Base-by-base conservation (phyloP, 306 rosid species). In the Hylodesmum podocarpum region DNA sequence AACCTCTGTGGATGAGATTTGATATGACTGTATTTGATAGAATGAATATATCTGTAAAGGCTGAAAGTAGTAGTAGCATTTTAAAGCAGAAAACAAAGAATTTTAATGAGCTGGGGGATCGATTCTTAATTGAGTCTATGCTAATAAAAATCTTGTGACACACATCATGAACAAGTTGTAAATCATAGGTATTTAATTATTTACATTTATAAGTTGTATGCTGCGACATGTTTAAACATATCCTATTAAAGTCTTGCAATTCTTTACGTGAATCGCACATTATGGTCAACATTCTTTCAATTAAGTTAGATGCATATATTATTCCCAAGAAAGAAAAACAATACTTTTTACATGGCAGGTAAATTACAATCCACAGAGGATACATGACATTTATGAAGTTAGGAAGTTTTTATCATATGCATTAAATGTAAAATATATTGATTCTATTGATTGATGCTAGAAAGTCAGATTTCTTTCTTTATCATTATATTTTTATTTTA, bases 221-320 rank as follows among this genome's bases (percentile, higher is more conserved):
- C 58, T 71, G 64, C 72, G 57, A 78, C 82, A 53, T 62, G 85
- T 78, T 47, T 51, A 71, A 43, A 51, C 82, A 63, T 77, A 72
- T 76, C 69, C 24, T 19, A 10, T 31, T 37, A 61, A 29, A 70
- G 74, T 62, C 24, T 46, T 58, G 40, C 66, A 50, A 62, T 51
- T 72, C 66, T 47, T 81, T 43, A 27, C 75, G 67, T 77, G 39
- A 53, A 21, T 29, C 37, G 76, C 76, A 78, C 76, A 77, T 39
- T 66, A 39, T 77, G 44, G 18, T 66, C 67, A 53, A 39, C 47
- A 78, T 57, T 77, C 81, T 67, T 29, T 50, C 61, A 14, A 41
- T 40, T 19, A 6, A 29, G 6, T 66, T 25, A 64, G 63, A 34
- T 76, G 37, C 27, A 33, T 16, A 25, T 19, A 22, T 36, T 19